Evolutionary conservation across 768 basidiomycete species (phyloP).

Genomic region (Albatrellus ellisii): DNA sequence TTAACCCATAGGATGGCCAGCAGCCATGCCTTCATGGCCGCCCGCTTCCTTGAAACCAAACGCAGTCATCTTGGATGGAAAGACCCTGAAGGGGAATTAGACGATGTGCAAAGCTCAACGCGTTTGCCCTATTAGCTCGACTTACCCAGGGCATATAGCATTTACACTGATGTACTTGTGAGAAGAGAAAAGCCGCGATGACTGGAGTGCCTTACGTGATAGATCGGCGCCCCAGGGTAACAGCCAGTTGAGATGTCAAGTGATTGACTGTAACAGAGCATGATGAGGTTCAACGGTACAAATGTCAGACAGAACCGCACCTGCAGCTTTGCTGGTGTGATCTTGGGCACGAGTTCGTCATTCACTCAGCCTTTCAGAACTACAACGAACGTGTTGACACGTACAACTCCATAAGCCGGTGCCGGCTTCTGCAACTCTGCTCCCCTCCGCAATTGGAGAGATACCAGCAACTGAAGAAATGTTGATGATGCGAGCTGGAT

Average conservation of each 20-base stretch:
- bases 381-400: slow-evolving; percentile 19
- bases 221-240: slow-evolving; percentile 42
- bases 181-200: not conserved
- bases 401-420: slow-evolving; percentile 70
- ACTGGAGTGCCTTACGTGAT: slow-evolving; percentile 44
- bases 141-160: slow-evolving; percentile 71
- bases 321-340: slow-evolving; percentile 72
- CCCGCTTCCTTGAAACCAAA: slow-evolving; percentile 47
- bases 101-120: not conserved
- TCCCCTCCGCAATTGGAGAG: slow-evolving; percentile 35
- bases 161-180: slow-evolving; percentile 42
- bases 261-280: slow-evolving; percentile 42
- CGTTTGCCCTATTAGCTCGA: not conserved
- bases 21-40: slow-evolving; percentile 32
- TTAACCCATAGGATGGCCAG: slow-evolving; percentile 52
- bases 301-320: not conserved
- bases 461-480: slow-evolving; percentile 62
- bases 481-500: slow-evolving; percentile 73
- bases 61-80: slow-evolving; percentile 79
- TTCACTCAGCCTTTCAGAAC: not conserved
- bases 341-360: slow-evolving; percentile 28
- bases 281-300: not conserved
- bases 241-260: slow-evolving; percentile 58
- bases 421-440: slow-evolving; percentile 34
- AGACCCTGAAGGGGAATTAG: slow-evolving; percentile 31